A percentile compares a stretch with the other conserved stretches of the same genome.
phyloP scores from a whole-genome alignment of 192 early-diverging fungal species.

The Phlyctochytrium bullatum region DNA sequence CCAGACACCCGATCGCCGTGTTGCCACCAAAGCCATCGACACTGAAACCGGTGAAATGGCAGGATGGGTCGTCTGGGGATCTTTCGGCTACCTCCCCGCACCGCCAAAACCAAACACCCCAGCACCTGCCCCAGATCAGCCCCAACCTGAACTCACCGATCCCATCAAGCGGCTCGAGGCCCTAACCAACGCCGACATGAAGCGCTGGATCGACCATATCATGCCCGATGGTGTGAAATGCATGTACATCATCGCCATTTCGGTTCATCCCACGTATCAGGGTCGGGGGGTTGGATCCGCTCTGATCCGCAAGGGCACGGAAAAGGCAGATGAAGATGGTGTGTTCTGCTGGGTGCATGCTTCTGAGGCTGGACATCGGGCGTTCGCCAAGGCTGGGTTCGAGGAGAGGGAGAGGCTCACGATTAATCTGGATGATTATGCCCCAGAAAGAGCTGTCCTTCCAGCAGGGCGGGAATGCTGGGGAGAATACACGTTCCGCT shows the following conservation, averaged over 20 bases:
- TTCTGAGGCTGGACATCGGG: no score
- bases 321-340: constrained; percentile 2
- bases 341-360: no score
- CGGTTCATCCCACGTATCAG: not conserved
- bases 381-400: no score
- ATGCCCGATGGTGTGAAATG: not conserved
- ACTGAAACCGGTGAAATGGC: not conserved
- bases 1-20: no score
- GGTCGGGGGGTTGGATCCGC: not conserved
- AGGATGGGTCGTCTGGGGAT: not conserved
- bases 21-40: not conserved
- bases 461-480: no score
- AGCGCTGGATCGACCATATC: not conserved
- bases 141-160: not conserved
- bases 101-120: not conserved
- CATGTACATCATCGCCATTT: not conserved
- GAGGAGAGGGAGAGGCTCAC: no score
- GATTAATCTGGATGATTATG: no score
- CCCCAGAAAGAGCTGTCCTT: no score
- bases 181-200: constrained; percentile 2
- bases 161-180: not conserved
- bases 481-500: no score
- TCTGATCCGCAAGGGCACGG: not conserved
- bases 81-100: not conserved
- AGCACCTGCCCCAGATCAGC: not conserved